Evolutionary conservation across 1,284 basidiomycete genomes (phyloP).

Genomic region (Coriolopsis trogii): DNA sequence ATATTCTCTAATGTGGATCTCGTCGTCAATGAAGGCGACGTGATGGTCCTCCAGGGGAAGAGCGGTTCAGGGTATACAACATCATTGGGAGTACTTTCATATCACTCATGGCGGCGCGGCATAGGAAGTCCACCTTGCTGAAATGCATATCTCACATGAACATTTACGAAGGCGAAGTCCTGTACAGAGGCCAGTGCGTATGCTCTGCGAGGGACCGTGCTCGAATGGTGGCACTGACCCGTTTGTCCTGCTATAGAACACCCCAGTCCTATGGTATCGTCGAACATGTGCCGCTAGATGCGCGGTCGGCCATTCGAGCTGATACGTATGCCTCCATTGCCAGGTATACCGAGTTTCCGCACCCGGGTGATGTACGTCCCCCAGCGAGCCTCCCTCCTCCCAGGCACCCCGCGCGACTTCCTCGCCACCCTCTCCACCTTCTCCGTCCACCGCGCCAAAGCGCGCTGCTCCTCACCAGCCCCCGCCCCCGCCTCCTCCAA

Average conservation of each 20-base stretch:
- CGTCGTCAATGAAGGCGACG: conserved; percentile 66
- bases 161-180: conserved; percentile 67
- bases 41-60: conserved; percentile 73
- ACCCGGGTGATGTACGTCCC: conserved; percentile 83
- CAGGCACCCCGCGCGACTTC: conserved; percentile 78
- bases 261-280: conserved; percentile 58
- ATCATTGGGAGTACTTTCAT: too few relatives aligned
- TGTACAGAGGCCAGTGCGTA: conserved; percentile 67
- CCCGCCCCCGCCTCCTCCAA: conserved; percentile 25
- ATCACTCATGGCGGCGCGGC: too few relatives aligned
- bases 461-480: too few relatives aligned
- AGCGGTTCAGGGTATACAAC: conserved; percentile 67
- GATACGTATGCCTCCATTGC: neutral
- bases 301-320: too few relatives aligned
- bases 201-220: conserved; percentile 3
- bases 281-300: neutral
- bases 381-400: conserved; percentile 82
- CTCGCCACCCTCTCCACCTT: conserved; percentile 61
- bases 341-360: conserved; percentile 77
- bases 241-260: conserved; percentile 39
- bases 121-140: conserved; percentile 78
- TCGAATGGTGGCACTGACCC: neutral
- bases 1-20: conserved; percentile 65
- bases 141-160: conserved; percentile 84
- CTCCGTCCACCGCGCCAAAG: conserved; percentile 47